Base-by-base conservation (phyloP, 108 stramenopile species). In the Phaeodactylum tricornutum region DNA sequence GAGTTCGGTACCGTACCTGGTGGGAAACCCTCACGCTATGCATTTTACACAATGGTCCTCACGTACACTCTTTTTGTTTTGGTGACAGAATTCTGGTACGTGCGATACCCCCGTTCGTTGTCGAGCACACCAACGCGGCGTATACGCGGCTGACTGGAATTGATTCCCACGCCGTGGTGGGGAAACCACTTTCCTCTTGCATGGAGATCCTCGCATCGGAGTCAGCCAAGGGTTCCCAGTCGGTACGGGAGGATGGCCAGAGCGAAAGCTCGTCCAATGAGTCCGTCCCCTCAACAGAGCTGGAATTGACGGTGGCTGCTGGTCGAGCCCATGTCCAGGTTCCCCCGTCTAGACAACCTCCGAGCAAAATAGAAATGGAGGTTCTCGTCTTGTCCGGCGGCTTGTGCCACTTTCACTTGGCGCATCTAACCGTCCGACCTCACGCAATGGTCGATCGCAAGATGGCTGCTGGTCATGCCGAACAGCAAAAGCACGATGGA, bases 41-140 rank as follows among this genome's bases (percentile, higher is more conserved):
- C n/a, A n/a, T n/a, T n/a, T n/a, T n/a, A n/a, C n/a, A n/a, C n/a
- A n/a, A n/a, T n/a, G n/a, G n/a, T n/a, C n/a, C n/a, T n/a, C n/a
- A n/a, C 15, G 7, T n/a, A 32, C 30, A 49, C 48, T 49, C n/a
- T n/a, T n/a, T n/a, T 21, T 49, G 37, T 14, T 39, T 29, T 28
- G 20, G 5, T 41, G 3, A 28, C 60, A 76, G 75, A 54, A 52
- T 75, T 36, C 60, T 83, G 1, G 45, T 76, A 0, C 71, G 74
- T 41, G 63, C 72, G 0, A 30, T 32, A 7, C 69, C 77, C 20
- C 74, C 81, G 22, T 73, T 79, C 32, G 46, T 71, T 15, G 69
- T 74, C 7, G 72, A 79, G 4, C 62, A 84, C 44, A 47, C 72
- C 4, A 84, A 84, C 57, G 82, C 82, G 30, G 75, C 82, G n/a